Conservation (phyloP, 192 early-diverging fungal genomes). For the Coemansia sp. region DNA sequence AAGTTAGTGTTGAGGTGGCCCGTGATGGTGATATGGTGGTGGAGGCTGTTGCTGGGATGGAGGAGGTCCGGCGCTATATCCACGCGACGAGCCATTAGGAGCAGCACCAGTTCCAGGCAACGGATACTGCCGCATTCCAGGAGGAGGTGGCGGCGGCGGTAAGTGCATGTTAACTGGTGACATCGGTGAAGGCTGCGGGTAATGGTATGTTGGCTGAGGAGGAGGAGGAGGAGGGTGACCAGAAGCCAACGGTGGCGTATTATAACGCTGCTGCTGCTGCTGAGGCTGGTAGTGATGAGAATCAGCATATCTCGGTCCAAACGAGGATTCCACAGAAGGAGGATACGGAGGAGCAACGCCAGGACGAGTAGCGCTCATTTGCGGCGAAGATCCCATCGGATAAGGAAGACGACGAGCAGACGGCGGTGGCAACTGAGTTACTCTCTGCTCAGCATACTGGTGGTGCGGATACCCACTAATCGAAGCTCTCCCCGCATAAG, state of each 20-base stretch:
- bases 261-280: slow-evolving; percentile 3
- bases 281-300: slow-evolving; percentile 2
- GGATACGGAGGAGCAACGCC: too few species aligned
- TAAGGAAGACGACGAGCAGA: not conserved
- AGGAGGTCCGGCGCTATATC: slow-evolving; percentile 1
- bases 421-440: not conserved
- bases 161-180: not conserved
- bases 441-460: not conserved
- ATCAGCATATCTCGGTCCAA: not conserved
- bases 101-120: not conserved
- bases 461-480: slow-evolving; percentile 18
- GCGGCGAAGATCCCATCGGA: not conserved
- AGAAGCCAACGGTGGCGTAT: slow-evolving; percentile 13
- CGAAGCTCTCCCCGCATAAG: slow-evolving; percentile 13
- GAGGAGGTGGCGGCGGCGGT: not conserved
- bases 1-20: slow-evolving; percentile 8
- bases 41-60: not conserved
- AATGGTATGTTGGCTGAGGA: slow-evolving; percentile 9
- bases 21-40: slow-evolving; percentile 1
- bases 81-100: not conserved
- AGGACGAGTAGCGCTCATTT: not conserved
- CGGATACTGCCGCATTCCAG: not conserved
- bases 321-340: too few species aligned
- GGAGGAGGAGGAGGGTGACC: too few species aligned
- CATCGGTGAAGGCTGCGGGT: slow-evolving; percentile 5